Conservation (phyloP, 1,284 basidiomycete species). For the Trichosporon sp. region DNA sequence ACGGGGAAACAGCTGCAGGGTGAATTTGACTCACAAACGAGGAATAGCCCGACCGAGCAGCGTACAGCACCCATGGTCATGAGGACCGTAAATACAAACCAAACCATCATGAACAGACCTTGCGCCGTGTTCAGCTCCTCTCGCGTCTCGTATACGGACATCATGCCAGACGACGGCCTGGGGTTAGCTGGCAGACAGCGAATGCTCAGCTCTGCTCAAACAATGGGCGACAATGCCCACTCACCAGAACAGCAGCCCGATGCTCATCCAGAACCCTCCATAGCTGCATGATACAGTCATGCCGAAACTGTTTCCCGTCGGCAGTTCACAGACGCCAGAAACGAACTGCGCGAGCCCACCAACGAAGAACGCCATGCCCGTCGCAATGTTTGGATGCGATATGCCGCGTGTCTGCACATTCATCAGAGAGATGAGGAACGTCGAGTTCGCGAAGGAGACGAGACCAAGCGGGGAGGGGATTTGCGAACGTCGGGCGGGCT, state of each 20-base stretch:
- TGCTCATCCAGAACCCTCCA: slow-evolving; percentile 79
- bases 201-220: too few relatives aligned
- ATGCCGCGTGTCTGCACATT: slow-evolving; percentile 49
- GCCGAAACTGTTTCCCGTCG: slow-evolving; percentile 63
- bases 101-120: slow-evolving; percentile 46
- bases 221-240: background rate
- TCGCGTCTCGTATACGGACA: slow-evolving; percentile 50
- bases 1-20: background rate
- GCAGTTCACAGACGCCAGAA: slow-evolving; percentile 61
- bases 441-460: slow-evolving; percentile 23
- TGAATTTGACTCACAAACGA: slow-evolving; percentile 57
- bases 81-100: slow-evolving; percentile 33
- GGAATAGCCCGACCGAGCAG: slow-evolving; percentile 65
- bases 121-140: slow-evolving; percentile 50
- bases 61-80: slow-evolving; percentile 63
- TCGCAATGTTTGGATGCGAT: slow-evolving; percentile 58
- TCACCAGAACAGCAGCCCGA: slow-evolving; percentile 56
- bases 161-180: slow-evolving; percentile 57
- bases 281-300: slow-evolving; percentile 62
- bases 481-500: slow-evolving; percentile 52
- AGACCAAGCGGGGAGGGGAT: slow-evolving; percentile 59
- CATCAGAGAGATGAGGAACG: slow-evolving; percentile 17
- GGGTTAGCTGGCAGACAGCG: too few relatives aligned
- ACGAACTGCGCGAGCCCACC: slow-evolving; percentile 72
- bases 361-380: slow-evolving; percentile 72